These are phyloP conservation scores for Wickerhamiella parazyma DNA, from an alignment of 805 yeast genomes.

Conservation along the genomic window DNA sequence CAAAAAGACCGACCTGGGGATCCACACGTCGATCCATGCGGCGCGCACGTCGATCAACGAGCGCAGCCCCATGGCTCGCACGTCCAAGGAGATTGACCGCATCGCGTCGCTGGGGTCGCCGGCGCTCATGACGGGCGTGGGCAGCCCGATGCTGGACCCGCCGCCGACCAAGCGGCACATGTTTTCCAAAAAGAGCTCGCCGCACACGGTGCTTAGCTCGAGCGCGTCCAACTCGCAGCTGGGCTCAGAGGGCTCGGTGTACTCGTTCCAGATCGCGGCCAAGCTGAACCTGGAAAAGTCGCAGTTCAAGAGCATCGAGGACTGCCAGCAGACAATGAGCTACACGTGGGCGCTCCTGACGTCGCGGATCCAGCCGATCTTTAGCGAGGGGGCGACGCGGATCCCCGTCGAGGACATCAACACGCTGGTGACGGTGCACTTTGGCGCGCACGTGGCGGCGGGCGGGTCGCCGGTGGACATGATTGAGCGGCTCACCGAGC, in stretches of 20 bases:
- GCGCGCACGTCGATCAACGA: constrained; percentile 19
- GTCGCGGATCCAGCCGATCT: constrained; percentile 33
- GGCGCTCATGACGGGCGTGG: constrained; percentile 7
- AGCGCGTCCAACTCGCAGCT: constrained; percentile 32
- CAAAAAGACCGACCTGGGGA: constrained; percentile 21
- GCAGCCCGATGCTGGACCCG: constrained; percentile 11
- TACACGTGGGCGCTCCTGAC: constrained; percentile 39
- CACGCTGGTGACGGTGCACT: constrained; percentile 32
- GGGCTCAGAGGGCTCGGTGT: constrained; percentile 30
- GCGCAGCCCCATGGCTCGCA: constrained; percentile 24
- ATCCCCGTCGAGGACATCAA: constrained; percentile 48
- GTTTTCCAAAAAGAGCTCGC: constrained; percentile 28
- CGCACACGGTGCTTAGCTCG: constrained; percentile 29
- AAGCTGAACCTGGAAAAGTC: constrained; percentile 7
- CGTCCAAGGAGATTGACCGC: constrained; percentile 27
- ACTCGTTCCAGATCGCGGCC: constrained; percentile 26
- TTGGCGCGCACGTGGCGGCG: constrained; percentile 29
- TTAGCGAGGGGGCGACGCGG: constrained; percentile 34
- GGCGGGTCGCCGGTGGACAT: constrained; percentile 29
- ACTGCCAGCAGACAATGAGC: constrained; percentile 29
- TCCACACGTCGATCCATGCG: constrained; percentile 14
- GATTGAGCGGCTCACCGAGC: constrained; percentile 34
- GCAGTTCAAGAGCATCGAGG: constrained; percentile 23
- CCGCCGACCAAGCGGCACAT: constrained; percentile 19
- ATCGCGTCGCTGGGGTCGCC: constrained; percentile 26